Conservation (phyloP, 331 rosid species). For the Pyrus hybrid region DNA sequence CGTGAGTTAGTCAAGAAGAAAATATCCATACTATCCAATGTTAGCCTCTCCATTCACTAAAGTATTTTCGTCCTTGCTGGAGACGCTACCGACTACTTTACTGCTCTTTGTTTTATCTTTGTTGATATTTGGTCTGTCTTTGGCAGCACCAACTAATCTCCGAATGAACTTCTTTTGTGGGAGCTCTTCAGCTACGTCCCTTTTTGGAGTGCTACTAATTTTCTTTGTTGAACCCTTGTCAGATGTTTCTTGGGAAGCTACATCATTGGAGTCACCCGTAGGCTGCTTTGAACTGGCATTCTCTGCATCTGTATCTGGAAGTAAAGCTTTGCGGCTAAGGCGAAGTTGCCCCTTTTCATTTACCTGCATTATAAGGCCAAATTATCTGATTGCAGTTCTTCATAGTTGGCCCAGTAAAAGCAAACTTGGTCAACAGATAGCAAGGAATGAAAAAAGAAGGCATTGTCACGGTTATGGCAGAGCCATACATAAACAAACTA, state of each 20-base stretch:
- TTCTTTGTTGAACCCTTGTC: conserved; percentile 26
- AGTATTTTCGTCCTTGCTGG: conserved; percentile 45
- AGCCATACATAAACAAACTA: not conserved
- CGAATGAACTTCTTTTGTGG: conserved; percentile 56
- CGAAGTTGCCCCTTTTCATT: conserved; percentile 96
- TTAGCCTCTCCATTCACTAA: conserved; percentile 63
- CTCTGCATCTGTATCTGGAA: conserved; percentile 52
- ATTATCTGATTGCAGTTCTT: conserved; percentile 11
- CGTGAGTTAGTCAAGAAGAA: not conserved
- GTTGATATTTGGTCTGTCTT: conserved; percentile 30
- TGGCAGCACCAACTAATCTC: conserved; percentile 38
- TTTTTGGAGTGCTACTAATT: too few species aligned
- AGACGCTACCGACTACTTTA: conserved; percentile 21
- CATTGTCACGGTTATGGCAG: not conserved
- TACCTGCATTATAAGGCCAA: conserved; percentile 41
- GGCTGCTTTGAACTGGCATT: conserved; percentile 33
- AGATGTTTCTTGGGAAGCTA: conserved; percentile 17
- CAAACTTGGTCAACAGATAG: not conserved
- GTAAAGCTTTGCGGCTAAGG: conserved; percentile 77
- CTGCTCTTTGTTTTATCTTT: conserved; percentile 44
- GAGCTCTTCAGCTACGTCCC: conserved; percentile 31
- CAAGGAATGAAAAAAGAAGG: not conserved
- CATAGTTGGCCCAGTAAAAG: conserved; percentile 2
- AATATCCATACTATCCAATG: conserved; percentile 22
- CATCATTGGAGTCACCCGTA: conserved; percentile 26